Base-by-base conservation (phyloP, 2,329 filamentous ascomycete genomes). In the Didymosphaeria variabile region DNA sequence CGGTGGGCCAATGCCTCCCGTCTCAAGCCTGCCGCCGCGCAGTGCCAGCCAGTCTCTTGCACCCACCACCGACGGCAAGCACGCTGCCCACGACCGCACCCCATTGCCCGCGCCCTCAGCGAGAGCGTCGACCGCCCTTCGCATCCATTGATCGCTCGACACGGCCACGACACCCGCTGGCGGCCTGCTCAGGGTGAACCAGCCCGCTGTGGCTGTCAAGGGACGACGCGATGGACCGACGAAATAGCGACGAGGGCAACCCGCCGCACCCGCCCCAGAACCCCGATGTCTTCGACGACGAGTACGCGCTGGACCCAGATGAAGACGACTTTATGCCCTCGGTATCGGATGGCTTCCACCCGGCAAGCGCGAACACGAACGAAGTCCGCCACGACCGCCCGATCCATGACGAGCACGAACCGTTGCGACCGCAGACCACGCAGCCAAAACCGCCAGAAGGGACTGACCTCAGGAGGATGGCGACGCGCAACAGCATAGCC, bases 211-310 rank as follows among this genome's bases (percentile, higher is more conserved):
- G 64, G 72, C 70, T 71, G 68, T 64, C 67, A 61, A 70, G 67
- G 70, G 68, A 76, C 64, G 65, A 67, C 74, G 77, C 72, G 56
- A 80, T 80, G 78, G 72, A 77, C 54, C 72, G 75, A 71, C 77
- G 73, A 66, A 74, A 71, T 63, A 72, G 65, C 62, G 66, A 68
- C 70, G 65, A 72, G 58, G 68, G 72, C 68, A 67, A 68, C 64
- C 65, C 68, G 55, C 68, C 68, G 53, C 67, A 51, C 45, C 77
- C 74, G 62, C 66, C 67, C 60, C 64, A 53, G 60, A 79, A 76
- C 59, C 68, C 73, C 55, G 78, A 84, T 71, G 78, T 84, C 58
- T 84, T 84, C 65, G 81, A 80, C 71, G 82, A 84, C 69, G 80
- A 83, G 62, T 79, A 77, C 66, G 82, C 81, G 63, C 69, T 81